phyloP scores from a whole-genome alignment of 2,329 filamentous ascomycete species.

The Plenodomus tracheiphilus region DNA sequence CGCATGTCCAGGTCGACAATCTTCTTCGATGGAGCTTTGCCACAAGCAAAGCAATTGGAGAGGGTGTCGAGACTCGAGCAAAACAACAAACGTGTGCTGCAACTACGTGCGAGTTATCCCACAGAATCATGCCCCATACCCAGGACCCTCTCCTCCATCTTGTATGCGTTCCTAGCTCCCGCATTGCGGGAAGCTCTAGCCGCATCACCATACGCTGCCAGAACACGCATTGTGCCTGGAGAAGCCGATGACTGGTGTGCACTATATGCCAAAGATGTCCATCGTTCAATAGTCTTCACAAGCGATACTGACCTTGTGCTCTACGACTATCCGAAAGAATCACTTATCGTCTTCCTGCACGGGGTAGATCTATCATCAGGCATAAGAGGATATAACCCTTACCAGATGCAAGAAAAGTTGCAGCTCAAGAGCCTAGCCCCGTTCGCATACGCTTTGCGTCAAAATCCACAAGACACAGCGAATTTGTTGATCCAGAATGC shows the following conservation, averaged over 20 bases:
- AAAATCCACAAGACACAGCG: constrained; percentile 37
- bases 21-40: constrained; percentile 85
- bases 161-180: constrained; percentile 74
- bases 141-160: constrained; percentile 40
- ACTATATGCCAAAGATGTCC: constrained; percentile 57
- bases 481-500: constrained; percentile 31
- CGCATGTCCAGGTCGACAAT: constrained; percentile 56
- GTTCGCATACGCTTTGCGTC: constrained; percentile 47
- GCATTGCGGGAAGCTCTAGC: constrained; percentile 72
- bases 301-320: constrained; percentile 87
- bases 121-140: constrained; percentile 31
- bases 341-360: constrained; percentile 69
- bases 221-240: constrained; percentile 68
- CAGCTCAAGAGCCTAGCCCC: constrained; percentile 45
- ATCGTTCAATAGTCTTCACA: constrained; percentile 69
- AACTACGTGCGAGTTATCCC: constrained; percentile 46
- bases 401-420: constrained; percentile 51
- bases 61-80: constrained; percentile 64
- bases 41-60: constrained; percentile 64
- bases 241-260: constrained; percentile 88
- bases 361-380: constrained; percentile 57
- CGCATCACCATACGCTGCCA: constrained; percentile 45
- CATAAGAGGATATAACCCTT: constrained; percentile 48
- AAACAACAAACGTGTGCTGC: constrained; percentile 60
- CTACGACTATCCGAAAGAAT: constrained; percentile 66